Evolutionary conservation across 257 asterid species (phyloP), one percentile per base, ranked within the genome.

Genomic region (Salvia splendens): DNA sequence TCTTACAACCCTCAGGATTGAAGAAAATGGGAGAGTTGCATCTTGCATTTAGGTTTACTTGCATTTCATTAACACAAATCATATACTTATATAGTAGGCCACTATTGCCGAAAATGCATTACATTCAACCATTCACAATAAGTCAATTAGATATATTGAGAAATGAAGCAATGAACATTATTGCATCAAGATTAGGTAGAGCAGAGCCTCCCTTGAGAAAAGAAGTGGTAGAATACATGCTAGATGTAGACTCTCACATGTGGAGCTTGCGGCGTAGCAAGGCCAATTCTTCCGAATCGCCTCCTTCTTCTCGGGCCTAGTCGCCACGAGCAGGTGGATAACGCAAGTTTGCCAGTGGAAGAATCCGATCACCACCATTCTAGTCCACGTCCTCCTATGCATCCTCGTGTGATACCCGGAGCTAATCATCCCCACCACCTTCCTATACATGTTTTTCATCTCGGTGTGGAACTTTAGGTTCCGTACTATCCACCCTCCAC

Each of bases 241-340:
- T 89, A 46, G 96, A 89, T 33, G 91, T 80, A 2, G 96, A 87
- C 67, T 85, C 95, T 3, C 95, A 89, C 60, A 87, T 89, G 91
- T 89, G 96, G 96, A 89, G 96, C 88, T 85, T 89, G 96, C 73
- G 96, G 65, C 79, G 89, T 65, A 89, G 96, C 84, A 89, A 89
- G 71, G 96, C 96, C 5, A 89, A 89, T 54, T 89, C 80, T 89
- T 89, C 79, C 85, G 95, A 7, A 75, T 83, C 15, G 86, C 84
- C 42, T 80, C 92, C 5, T 77, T 89, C 3, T 83, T 89, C 60
- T 75, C 96, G 0, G 87, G 89, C 17, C 38, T 84, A 38, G 68
- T 89, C 65, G 69, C 85, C 49, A 82, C 84, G 63, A 82, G 82
- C 85, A 85, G 79, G 70, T 89, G 95, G 95, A 74, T 87, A 0